phyloP scores from a whole-genome alignment of 768 basidiomycete genomes.

The Tricholomella constricta region DNA sequence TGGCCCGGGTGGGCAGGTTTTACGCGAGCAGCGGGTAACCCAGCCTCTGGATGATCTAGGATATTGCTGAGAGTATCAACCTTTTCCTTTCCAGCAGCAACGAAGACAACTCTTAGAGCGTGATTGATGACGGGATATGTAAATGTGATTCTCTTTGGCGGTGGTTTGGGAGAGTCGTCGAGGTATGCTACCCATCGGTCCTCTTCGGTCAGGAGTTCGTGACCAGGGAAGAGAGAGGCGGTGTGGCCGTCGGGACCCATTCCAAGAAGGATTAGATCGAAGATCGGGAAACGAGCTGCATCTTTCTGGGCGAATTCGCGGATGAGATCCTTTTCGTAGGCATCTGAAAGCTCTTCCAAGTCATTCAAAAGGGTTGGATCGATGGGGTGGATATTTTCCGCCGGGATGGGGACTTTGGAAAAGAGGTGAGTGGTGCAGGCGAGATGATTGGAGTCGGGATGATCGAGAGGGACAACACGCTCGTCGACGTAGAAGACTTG shows the following conservation, averaged over 20 bases:
- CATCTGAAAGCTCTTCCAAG: conserved; percentile 78
- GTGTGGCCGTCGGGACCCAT: conserved; percentile 99
- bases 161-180: conserved; percentile 94
- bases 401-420: conserved; percentile 79
- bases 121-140: conserved; percentile 92
- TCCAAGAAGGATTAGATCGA: conserved; percentile 96
- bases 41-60: conserved; percentile 79
- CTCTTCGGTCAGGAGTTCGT: conserved; percentile 77
- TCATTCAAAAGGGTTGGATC: conserved; percentile 67
- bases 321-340: conserved; percentile 85
- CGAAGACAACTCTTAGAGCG: conserved; percentile 85
- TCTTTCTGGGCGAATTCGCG: conserved; percentile 90
- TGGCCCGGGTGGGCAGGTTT: conserved; percentile 78
- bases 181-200: conserved; percentile 96
- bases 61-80: conserved; percentile 69
- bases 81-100: conserved; percentile 83
- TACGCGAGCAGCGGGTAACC: conserved; percentile 83
- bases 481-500: conserved; percentile 98
- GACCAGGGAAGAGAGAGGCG: conserved; percentile 95
- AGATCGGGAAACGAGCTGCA: conserved; percentile 93
- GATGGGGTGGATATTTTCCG: conserved; percentile 79
- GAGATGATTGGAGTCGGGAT: conserved; percentile 89
- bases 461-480: conserved; percentile 89
- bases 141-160: conserved; percentile 85
- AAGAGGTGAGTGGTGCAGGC: conserved; percentile 76